These are phyloP conservation scores for Astrothelium macrocarpum DNA, from an alignment of 495 filamentous ascomycete species.

Conservation along the genomic window DNA sequence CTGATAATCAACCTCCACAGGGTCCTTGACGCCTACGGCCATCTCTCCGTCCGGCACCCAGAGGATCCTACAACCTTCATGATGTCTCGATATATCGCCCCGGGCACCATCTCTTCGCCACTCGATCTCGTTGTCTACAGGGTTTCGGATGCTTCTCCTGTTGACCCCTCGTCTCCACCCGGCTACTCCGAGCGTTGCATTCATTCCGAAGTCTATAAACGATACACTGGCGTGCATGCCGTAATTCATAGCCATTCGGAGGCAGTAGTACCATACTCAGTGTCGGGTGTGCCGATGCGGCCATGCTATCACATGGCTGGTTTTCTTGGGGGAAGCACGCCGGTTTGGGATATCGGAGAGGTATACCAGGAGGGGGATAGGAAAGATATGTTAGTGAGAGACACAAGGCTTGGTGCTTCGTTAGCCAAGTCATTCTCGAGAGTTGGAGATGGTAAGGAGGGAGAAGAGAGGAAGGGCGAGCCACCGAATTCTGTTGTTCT, in stretches of 20 bases:
- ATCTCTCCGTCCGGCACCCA: constrained; percentile 42
- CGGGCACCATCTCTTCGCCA: constrained; percentile 35
- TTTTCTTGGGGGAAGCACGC: constrained; percentile 13
- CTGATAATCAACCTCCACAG: constrained; percentile 23
- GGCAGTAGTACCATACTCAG: constrained; percentile 39
- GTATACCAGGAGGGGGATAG: constrained; percentile 20
- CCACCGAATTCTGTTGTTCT: constrained; percentile 33
- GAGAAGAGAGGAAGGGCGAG: not conserved
- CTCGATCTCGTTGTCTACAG: constrained; percentile 39
- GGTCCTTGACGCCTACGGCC: constrained; percentile 44
- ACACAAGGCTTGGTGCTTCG: constrained; percentile 25
- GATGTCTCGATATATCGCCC: constrained; percentile 38
- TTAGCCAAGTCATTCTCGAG: constrained; percentile 23
- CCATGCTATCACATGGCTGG: constrained; percentile 38
- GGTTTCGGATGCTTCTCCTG: constrained; percentile 33
- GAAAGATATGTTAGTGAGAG: constrained; percentile 38
- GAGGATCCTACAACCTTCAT: constrained; percentile 34
- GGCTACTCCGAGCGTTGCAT: constrained; percentile 42
- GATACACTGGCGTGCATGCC: constrained; percentile 33
- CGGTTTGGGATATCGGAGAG: constrained; percentile 32
- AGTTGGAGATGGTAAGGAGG: constrained; percentile 13
- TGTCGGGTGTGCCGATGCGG: constrained; percentile 31
- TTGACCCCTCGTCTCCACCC: constrained; percentile 25
- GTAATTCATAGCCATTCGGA: constrained; percentile 42
- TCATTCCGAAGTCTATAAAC: constrained; percentile 42